Percentiles rank a stretch among this genome's conserved stretches.
phyloP scores from a whole-genome alignment of 306 rosid genomes.

The Mimosa pudica region DNA sequence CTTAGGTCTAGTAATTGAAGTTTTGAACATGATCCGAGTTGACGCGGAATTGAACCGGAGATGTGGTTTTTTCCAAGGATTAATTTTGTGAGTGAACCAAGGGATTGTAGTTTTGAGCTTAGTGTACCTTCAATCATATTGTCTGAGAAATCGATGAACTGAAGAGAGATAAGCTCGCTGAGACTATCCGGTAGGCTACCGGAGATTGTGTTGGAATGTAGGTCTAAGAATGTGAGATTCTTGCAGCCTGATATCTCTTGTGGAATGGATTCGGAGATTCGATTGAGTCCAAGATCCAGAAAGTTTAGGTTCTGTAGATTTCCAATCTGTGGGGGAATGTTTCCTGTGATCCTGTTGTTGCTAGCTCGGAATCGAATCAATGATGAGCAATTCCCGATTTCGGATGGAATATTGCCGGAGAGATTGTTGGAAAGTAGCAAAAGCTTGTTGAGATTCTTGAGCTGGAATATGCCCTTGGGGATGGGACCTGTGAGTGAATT shows the following conservation, averaged over 20 bases:
- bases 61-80: constrained; percentile 49
- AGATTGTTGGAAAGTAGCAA: constrained; percentile 63
- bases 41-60: constrained; percentile 51
- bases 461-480: constrained; percentile 52
- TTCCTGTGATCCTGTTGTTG: constrained; percentile 49
- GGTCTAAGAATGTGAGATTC: constrained; percentile 61
- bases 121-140: constrained; percentile 53
- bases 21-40: constrained; percentile 50
- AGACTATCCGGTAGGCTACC: constrained; percentile 53
- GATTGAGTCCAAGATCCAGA: constrained; percentile 59
- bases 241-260: constrained; percentile 54
- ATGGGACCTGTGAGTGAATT: constrained; percentile 55
- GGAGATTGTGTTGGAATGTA: constrained; percentile 55
- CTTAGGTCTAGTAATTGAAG: constrained; percentile 60
- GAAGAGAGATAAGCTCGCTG: constrained; percentile 42
- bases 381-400: constrained; percentile 64
- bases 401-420: constrained; percentile 51
- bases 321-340: constrained; percentile 55
- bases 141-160: constrained; percentile 58
- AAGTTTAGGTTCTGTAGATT: constrained; percentile 47
- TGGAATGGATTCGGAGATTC: constrained; percentile 44
- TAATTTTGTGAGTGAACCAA: constrained; percentile 57
- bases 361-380: constrained; percentile 57
- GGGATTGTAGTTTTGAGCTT: constrained; percentile 50
- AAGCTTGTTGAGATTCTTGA: constrained; percentile 53